Evolutionary conservation across 2,329 filamentous ascomycete genomes (phyloP), one percentile per base, ranked within the genome.

Genomic region (Cladosporium phlei): DNA sequence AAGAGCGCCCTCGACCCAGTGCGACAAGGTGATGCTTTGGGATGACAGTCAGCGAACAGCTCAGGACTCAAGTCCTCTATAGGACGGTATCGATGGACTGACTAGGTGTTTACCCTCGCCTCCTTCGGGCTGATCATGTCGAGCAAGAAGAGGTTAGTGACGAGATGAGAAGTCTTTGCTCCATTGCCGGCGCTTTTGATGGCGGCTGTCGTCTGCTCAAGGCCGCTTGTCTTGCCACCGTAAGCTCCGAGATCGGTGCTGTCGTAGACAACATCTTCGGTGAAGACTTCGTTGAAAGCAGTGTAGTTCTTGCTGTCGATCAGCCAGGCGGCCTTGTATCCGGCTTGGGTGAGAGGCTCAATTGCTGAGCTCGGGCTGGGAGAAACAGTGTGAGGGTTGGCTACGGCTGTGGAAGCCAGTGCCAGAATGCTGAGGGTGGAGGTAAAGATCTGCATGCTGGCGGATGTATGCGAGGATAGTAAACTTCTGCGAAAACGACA

Each of bases 301-400:
- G 50, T 47, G 38, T 46, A 54, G 14, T 54, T 50, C 27, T 54
- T 39, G 37, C 29, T 47, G 38, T 52, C 50, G n/a, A 54, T 45
- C 2, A 44, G 29, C 34, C 43, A 52, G 4, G 50, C 44, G 3
- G 39, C 27, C 25, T 47, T 50, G 45, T 54, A 52, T 6, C 47
- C 52, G 19, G 52, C 50, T 49, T 52, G 52, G n/a, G 45, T 52
- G 12, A 54, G 49, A 3, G 46, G 46, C 38, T 53, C 51, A 19
- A 51, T 38, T 4, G 34, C 17, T 2, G 34, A 37, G n/a, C 11
- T 14, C 17, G 34, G 17, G 34, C 2, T n/a, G 5, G 17, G 4
- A n/a, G n/a, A n/a, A n/a, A n/a, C n/a, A 10, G 20, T 21, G 17
- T 12, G 12, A 14, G 34, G 34, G 8, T 22, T 3, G 12, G 20